Percentiles rank a stretch among this genome's conserved stretches.
These are phyloP conservation scores for Cyberlindnera misumaiensis DNA, from an alignment of 805 yeast genomes.

Conservation along the genomic window DNA sequence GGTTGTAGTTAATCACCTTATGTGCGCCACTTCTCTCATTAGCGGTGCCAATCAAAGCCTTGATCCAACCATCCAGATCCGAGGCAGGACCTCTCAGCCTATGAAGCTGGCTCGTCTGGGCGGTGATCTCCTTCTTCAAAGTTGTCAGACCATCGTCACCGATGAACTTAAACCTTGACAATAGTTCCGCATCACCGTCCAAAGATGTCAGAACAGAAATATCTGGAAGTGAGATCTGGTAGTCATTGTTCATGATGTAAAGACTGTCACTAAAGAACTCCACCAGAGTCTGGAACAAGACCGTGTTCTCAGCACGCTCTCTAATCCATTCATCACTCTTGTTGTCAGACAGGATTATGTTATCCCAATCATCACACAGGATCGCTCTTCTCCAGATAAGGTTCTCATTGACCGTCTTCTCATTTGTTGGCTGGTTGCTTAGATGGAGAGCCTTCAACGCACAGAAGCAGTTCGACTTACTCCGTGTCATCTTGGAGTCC, in stretches of 20 bases:
- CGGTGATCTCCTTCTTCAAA: slow-evolving; percentile 17
- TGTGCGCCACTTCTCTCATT: slow-evolving; percentile 28
- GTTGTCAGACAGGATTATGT: slow-evolving; percentile 29
- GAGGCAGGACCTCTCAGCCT: slow-evolving; percentile 5
- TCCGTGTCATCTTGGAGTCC: slow-evolving; percentile 26
- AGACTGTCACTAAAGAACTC: slow-evolving; percentile 28
- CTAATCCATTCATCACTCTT: slow-evolving; percentile 37
- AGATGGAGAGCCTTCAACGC: slow-evolving; percentile 49
- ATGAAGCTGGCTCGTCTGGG: slow-evolving; percentile 19
- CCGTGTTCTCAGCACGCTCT: slow-evolving; percentile 33
- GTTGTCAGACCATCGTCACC: slow-evolving; percentile 19
- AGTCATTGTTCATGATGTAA: slow-evolving; percentile 19
- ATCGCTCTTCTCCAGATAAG: slow-evolving; percentile 58
- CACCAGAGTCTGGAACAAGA: slow-evolving; percentile 39
- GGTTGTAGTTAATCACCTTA: slow-evolving; percentile 31
- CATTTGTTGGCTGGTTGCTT: slow-evolving; percentile 19
- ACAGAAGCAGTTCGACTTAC: slow-evolving; percentile 28
- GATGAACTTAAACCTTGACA: slow-evolving; percentile 19
- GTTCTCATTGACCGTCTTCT: slow-evolving; percentile 29
- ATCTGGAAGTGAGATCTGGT: slow-evolving; percentile 26
- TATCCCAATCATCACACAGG: slow-evolving; percentile 44
- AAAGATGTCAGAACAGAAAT: slow-evolving; percentile 8
- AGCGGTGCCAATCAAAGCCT: slow-evolving; percentile 31
- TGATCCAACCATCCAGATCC: slow-evolving; percentile 24
- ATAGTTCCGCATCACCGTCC: slow-evolving; percentile 15